A percentile compares a stretch with the other conserved stretches of the same genome.
Evolutionary conservation across 306 rosid genomes (phyloP).

Genomic region (Benincasa hispida): DNA sequence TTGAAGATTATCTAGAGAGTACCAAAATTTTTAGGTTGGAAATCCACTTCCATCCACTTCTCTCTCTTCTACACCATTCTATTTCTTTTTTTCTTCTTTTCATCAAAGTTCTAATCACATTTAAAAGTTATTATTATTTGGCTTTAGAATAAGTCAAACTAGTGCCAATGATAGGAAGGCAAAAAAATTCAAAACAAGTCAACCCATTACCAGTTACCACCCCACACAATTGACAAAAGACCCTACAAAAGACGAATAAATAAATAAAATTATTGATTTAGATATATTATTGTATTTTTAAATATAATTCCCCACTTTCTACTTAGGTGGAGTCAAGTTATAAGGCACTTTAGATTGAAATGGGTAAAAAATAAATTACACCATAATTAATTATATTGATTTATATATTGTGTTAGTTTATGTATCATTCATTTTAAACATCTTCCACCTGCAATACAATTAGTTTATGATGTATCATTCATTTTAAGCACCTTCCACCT

Average conservation of each 20-base stretch:
- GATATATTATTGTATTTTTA: background rate
- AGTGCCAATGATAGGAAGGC: background rate
- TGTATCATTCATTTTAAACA: background rate
- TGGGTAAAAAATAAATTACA: background rate
- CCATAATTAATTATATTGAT: background rate
- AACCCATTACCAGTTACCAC: too few relatives aligned
- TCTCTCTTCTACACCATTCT: background rate
- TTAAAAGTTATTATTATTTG: background rate
- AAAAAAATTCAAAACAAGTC: too few relatives aligned
- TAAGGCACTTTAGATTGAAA: background rate
- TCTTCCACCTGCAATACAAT: background rate
- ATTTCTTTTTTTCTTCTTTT: background rate
- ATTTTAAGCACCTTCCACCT: too few relatives aligned
- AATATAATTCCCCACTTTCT: background rate
- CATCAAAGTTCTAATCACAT: background rate
- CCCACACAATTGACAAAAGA: too few relatives aligned
- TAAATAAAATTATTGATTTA: background rate
- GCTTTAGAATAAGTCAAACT: background rate
- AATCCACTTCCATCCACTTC: background rate
- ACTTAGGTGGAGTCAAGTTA: background rate
- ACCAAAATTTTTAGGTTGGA: background rate
- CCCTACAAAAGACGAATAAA: too few relatives aligned
- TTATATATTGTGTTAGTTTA: background rate
- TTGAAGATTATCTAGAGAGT: background rate
- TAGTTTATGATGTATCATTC: too few relatives aligned